These are phyloP conservation scores for Taphrina sp. DNA, from an alignment of 1,139 yeast species.

Conservation along the genomic window DNA sequence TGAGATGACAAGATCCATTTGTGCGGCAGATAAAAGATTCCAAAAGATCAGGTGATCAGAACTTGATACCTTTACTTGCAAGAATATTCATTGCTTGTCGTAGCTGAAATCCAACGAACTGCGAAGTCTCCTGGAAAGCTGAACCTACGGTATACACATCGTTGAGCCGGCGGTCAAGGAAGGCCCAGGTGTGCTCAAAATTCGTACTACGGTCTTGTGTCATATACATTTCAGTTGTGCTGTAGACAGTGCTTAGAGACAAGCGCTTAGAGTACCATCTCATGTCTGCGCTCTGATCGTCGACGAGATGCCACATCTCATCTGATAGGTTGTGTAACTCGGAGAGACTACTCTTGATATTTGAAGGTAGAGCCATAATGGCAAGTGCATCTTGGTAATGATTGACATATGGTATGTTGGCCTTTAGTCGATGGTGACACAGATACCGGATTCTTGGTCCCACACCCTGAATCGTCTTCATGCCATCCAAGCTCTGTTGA, in stretches of 20 bases:
- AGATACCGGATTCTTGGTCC: constrained; percentile 50
- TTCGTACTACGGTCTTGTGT: constrained; percentile 65
- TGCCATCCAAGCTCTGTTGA: constrained; percentile 42
- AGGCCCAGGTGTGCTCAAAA: constrained; percentile 58
- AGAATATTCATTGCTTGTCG: constrained; percentile 27
- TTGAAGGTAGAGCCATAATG: constrained; percentile 56
- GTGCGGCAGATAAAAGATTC: no score
- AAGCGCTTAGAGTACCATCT: constrained; percentile 91
- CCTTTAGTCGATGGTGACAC: constrained; percentile 59
- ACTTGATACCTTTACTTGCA: constrained; percentile 28
- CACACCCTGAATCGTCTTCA: constrained; percentile 42
- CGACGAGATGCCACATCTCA: constrained; percentile 76
- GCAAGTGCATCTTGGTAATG: constrained; percentile 52
- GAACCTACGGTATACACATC: constrained; percentile 57
- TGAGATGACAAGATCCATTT: no score
- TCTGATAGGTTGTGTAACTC: constrained; percentile 77
- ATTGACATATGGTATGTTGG: constrained; percentile 57
- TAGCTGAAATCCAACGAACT: constrained; percentile 61
- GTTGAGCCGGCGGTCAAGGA: constrained; percentile 62
- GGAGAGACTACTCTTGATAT: constrained; percentile 53
- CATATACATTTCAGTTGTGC: constrained; percentile 73
- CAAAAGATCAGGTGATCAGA: no score
- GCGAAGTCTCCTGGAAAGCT: constrained; percentile 62
- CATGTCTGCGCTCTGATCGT: constrained; percentile 78
- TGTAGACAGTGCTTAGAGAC: constrained; percentile 66